Evolutionary conservation across 2,329 filamentous ascomycete genomes (phyloP).

Genomic region (Emmonsia crescens): DNA sequence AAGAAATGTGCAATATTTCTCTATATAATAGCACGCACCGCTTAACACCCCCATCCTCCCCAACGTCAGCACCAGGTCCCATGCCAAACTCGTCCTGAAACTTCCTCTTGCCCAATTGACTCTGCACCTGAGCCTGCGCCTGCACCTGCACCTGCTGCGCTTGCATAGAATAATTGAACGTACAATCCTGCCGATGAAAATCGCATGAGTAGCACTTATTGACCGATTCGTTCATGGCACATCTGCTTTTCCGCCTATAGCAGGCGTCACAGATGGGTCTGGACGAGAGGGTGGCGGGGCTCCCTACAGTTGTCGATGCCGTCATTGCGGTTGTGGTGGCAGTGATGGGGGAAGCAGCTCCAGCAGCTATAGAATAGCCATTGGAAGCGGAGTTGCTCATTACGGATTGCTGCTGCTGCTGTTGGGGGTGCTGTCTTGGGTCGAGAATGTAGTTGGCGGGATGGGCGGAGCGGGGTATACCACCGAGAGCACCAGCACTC

Average conservation of each 20-base stretch:
- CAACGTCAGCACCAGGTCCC: constrained; percentile 23
- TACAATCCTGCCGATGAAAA: constrained; percentile 36
- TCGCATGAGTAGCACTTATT: constrained; percentile 37
- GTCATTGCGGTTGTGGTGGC: neutral
- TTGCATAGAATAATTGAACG: constrained; percentile 22
- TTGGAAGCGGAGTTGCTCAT: neutral
- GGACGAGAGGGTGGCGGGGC: neutral
- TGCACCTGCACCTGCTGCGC: neutral
- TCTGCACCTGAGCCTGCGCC: neutral
- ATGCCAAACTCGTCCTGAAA: constrained; percentile 21
- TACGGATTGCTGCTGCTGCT: neutral
- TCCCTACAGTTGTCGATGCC: neutral
- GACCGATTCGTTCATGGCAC: constrained; percentile 34
- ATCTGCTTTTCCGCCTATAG: constrained; percentile 32
- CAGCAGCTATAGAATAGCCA: neutral
- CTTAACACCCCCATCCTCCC: constrained; percentile 21
- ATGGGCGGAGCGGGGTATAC: constrained; percentile 1
- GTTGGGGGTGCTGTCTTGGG: neutral
- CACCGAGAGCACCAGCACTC: neutral
- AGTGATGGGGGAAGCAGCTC: neutral
- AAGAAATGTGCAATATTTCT: neutral
- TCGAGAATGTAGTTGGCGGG: neutral
- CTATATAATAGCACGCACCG: neutral
- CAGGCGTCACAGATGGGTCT: constrained; percentile 31
- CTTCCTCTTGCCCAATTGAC: constrained; percentile 30